Conservation (phyloP, 768 basidiomycete genomes). For the Boletus reticulatus region DNA sequence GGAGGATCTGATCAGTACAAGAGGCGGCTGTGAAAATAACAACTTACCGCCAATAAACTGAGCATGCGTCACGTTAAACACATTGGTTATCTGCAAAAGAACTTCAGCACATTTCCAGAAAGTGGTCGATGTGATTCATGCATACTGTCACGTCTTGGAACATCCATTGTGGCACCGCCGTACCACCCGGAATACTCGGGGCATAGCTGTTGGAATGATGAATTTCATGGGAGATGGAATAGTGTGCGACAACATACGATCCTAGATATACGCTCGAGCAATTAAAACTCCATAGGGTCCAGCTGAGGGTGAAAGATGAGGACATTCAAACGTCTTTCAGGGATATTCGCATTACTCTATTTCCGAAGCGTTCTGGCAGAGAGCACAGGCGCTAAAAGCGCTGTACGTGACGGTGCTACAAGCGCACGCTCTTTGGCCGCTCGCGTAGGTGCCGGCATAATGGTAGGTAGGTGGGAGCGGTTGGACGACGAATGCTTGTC, state of each 20-base stretch:
- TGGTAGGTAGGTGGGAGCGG: too few relatives aligned
- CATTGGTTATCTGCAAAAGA: slow-evolving; percentile 20
- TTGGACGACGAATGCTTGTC: too few relatives aligned
- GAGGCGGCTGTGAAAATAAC: not conserved
- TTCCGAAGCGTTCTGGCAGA: slow-evolving; percentile 47
- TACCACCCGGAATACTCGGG: slow-evolving; percentile 41
- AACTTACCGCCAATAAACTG: not conserved
- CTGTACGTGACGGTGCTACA: slow-evolving; percentile 58
- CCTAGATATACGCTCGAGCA: slow-evolving; percentile 37
- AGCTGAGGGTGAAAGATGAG: slow-evolving; percentile 32
- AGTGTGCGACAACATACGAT: slow-evolving; percentile 14
- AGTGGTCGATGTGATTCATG: not conserved
- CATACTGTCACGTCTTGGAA: slow-evolving; percentile 53
- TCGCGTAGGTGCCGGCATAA: slow-evolving; percentile 20
- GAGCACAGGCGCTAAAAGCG: slow-evolving; percentile 55
- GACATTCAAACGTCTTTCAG: not conserved
- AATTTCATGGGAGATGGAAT: not conserved
- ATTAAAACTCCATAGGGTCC: slow-evolving; percentile 49
- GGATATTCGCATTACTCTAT: slow-evolving; percentile 27
- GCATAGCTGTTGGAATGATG: slow-evolving; percentile 38
- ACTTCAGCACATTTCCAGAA: slow-evolving; percentile 3
- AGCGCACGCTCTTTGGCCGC: slow-evolving; percentile 37
- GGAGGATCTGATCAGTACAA: not conserved
- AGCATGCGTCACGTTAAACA: not conserved
- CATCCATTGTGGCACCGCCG: slow-evolving; percentile 60